These are phyloP conservation scores for Calvatia gigantea DNA, from an alignment of 768 basidiomycete species.

Conservation along the genomic window DNA sequence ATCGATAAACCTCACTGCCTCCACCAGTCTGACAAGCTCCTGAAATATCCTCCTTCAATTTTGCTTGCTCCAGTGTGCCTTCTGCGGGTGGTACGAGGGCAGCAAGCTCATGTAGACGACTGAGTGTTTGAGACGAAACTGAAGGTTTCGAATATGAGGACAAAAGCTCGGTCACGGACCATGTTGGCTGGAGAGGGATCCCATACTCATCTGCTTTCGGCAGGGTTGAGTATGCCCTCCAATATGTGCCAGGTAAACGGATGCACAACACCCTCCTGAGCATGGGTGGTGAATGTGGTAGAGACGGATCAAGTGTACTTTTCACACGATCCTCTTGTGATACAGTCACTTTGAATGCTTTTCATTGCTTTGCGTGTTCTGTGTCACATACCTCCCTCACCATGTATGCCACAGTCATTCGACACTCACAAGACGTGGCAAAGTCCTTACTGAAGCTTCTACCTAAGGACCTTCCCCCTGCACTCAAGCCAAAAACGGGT, in stretches of 20 bases:
- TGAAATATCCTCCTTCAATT: conserved; percentile 58
- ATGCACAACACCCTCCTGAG: neutral
- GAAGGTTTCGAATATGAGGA: conserved; percentile 74
- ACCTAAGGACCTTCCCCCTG: conserved; percentile 56
- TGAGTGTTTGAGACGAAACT: conserved; percentile 53
- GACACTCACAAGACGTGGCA: conserved; percentile 23
- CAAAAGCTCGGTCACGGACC: conserved; percentile 77
- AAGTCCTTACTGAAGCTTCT: conserved; percentile 52
- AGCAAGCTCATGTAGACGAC: conserved; percentile 66
- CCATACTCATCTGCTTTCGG: conserved; percentile 50
- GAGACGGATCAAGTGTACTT: neutral
- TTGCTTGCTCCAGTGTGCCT: conserved; percentile 48
- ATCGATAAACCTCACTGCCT: conserved; percentile 71
- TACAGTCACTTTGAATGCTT: neutral
- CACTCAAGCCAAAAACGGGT: conserved; percentile 44
- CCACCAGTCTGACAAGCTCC: conserved; percentile 74
- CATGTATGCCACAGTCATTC: conserved; percentile 35
- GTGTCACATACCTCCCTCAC: conserved; percentile 11
- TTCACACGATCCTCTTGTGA: conserved; percentile 5
- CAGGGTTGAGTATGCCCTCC: neutral
- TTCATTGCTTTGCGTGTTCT: neutral
- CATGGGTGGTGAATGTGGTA: neutral
- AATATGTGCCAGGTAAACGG: neutral
- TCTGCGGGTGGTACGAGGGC: conserved; percentile 66
- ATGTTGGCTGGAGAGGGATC: conserved; percentile 65